Conservation (phyloP, 345 rosid genomes). For the Alliaria petiolata region DNA sequence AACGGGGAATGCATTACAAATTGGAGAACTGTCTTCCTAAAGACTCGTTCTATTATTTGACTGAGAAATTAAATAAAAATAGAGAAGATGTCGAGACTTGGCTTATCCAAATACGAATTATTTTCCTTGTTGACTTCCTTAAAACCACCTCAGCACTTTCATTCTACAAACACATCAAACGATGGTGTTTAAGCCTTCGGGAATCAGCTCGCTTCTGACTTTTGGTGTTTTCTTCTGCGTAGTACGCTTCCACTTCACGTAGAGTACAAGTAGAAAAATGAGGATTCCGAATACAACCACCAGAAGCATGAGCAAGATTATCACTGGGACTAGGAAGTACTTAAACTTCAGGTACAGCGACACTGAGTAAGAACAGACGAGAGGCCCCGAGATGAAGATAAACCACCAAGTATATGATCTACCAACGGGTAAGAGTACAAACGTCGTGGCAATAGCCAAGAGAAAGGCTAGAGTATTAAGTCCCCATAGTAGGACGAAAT, state of each 20-base stretch:
- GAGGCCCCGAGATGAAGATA: background rate
- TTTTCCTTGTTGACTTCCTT: too few relatives aligned
- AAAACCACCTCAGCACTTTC: too few relatives aligned
- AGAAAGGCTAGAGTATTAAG: background rate
- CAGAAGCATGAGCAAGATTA: background rate
- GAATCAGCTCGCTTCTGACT: background rate
- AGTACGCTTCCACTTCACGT: background rate
- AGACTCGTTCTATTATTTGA: too few relatives aligned
- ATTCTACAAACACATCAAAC: background rate
- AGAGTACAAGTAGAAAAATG: background rate
- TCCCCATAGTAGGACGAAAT: background rate
- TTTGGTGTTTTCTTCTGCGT: background rate
- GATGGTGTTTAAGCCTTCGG: background rate
- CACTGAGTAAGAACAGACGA: background rate
- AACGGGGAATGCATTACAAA: too few relatives aligned
- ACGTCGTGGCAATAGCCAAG: slow-evolving; percentile 3
- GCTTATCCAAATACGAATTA: too few relatives aligned
- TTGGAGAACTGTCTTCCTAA: too few relatives aligned
- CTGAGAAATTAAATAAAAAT: too few relatives aligned
- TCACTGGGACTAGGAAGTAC: too few relatives aligned
- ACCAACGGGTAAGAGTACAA: slow-evolving; percentile 17
- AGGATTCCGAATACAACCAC: background rate
- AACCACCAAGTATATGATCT: slow-evolving; percentile 6
- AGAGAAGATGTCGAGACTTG: too few relatives aligned
- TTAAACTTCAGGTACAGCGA: background rate